Evolutionary conservation across 805 yeast genomes (phyloP).

Genomic region (Wickerhamiella alocasiicola): DNA sequence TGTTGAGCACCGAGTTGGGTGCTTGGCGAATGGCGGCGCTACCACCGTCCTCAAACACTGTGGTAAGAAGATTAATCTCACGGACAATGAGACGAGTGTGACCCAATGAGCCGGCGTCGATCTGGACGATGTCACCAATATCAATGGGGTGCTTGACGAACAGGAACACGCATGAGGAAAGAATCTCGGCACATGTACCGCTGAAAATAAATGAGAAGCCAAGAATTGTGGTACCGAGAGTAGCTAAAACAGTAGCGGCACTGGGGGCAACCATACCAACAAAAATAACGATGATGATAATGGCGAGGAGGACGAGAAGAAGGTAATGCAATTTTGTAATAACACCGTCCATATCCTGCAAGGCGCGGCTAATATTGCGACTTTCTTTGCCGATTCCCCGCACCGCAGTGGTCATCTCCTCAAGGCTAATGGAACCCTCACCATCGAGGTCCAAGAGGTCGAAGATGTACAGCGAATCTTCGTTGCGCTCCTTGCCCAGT

Average conservation of each 20-base stretch:
- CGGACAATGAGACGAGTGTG: slow-evolving; percentile 23
- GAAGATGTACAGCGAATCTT: slow-evolving; percentile 26
- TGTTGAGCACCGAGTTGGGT: slow-evolving; percentile 29
- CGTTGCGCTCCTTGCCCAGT: slow-evolving; percentile 23
- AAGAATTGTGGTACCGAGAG: slow-evolving; percentile 30
- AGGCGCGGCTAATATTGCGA: slow-evolving; percentile 27
- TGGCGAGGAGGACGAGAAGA: slow-evolving; percentile 24
- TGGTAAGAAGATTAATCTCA: slow-evolving; percentile 28
- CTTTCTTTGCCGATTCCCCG: slow-evolving; percentile 27
- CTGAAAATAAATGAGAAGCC: slow-evolving; percentile 31
- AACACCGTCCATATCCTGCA: slow-evolving; percentile 31
- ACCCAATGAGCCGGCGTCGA: slow-evolving; percentile 18
- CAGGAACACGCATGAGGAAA: slow-evolving; percentile 30
- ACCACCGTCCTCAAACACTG: slow-evolving; percentile 26
- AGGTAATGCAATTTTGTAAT: slow-evolving; percentile 30
- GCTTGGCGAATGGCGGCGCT: slow-evolving; percentile 27
- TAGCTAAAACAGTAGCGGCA: slow-evolving; percentile 30
- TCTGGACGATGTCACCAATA: slow-evolving; percentile 30
- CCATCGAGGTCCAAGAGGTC: slow-evolving; percentile 28
- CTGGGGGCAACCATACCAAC: slow-evolving; percentile 33
- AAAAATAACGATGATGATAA: slow-evolving; percentile 29
- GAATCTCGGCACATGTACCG: slow-evolving; percentile 29
- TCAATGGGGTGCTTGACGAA: slow-evolving; percentile 34
- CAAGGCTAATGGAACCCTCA: slow-evolving; percentile 28
- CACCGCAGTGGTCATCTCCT: slow-evolving; percentile 27